phyloP scores from a whole-genome alignment of 306 rosid species.

The peach (Prunus persica) region DNA sequence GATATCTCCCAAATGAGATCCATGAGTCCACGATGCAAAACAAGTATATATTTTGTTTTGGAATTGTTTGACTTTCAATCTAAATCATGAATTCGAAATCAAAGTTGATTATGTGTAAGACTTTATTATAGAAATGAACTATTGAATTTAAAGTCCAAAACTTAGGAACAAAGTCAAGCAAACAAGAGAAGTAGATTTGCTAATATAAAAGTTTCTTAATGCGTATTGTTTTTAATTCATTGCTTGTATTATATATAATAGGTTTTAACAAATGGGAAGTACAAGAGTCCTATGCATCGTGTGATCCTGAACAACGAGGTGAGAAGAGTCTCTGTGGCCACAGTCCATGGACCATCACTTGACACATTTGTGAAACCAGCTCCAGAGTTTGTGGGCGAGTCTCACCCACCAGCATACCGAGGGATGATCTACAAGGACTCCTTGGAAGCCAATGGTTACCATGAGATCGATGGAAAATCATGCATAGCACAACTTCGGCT shows the following conservation, averaged over 20 bases:
- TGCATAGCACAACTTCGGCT: too few species aligned
- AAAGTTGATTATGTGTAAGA: too few species aligned
- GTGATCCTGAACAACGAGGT: slow-evolving; percentile 45
- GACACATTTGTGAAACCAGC: slow-evolving; percentile 32
- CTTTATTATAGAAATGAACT: too few species aligned
- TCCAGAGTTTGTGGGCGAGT: too few species aligned
- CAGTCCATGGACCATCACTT: slow-evolving; percentile 48
- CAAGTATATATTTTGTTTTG: too few species aligned
- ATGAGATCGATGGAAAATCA: too few species aligned
- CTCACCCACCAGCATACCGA: too few species aligned
- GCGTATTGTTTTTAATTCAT: not conserved
- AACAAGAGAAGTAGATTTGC: not conserved
- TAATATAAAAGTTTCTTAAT: not conserved
- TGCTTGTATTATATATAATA: not conserved
- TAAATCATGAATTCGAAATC: too few species aligned
- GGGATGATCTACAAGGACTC: not conserved
- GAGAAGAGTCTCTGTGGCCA: slow-evolving; percentile 41
- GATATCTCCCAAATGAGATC: too few species aligned
- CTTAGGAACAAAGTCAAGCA: not conserved
- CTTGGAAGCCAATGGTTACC: too few species aligned
- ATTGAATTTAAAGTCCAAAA: not conserved
- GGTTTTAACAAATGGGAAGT: slow-evolving; percentile 54
- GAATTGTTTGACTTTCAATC: too few species aligned
- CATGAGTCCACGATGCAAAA: too few species aligned
- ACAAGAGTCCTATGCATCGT: slow-evolving; percentile 52